Evolutionary conservation across 148 eudicot genomes (phyloP).

Genomic region (Heliosperma pusillum): DNA sequence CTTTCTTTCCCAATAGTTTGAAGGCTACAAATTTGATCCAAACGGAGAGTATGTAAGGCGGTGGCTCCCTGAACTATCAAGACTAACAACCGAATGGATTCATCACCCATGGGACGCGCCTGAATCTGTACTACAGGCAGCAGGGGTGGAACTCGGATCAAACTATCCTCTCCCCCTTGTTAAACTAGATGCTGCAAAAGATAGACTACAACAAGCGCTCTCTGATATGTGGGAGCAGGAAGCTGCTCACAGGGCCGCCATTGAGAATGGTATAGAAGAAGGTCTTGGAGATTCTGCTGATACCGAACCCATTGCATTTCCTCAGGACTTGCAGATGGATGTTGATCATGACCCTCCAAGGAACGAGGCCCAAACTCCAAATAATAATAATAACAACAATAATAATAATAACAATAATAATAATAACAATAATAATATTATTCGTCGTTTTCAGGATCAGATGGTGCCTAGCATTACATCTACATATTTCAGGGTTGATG

Average conservation of each 20-base stretch:
- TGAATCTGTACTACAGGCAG: constrained; percentile 83
- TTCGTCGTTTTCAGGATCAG: constrained; percentile 70
- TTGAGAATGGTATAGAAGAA: constrained; percentile 86
- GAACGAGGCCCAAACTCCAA: constrained; percentile 31
- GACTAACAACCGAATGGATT: constrained; percentile 96
- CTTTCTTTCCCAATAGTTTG: constrained; percentile 39
- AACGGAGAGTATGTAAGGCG: constrained; percentile 88
- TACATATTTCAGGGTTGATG: constrained; percentile 56
- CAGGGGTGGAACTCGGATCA: constrained; percentile 89
- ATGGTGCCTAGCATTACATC: constrained; percentile 96
- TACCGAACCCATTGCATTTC: constrained; percentile 57
- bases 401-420: background rate
- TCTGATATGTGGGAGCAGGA: constrained; percentile 82
- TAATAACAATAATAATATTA: too few relatives aligned
- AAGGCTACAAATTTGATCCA: constrained; percentile 96
- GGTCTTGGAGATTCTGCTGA: constrained; percentile 95
- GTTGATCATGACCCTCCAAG: constrained; percentile 52
- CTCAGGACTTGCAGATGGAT: constrained; percentile 74
- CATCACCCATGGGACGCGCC: constrained; percentile 99
- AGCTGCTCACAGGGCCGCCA: constrained; percentile 67
- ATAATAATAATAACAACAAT: constrained; percentile 12
- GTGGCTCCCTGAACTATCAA: constrained; percentile 96
- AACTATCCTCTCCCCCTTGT: constrained; percentile 94
- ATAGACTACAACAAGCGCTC: constrained; percentile 70
- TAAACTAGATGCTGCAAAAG: constrained; percentile 82